These are phyloP conservation scores for Epithele typhae DNA, from an alignment of 768 basidiomycete genomes.

Conservation along the genomic window DNA sequence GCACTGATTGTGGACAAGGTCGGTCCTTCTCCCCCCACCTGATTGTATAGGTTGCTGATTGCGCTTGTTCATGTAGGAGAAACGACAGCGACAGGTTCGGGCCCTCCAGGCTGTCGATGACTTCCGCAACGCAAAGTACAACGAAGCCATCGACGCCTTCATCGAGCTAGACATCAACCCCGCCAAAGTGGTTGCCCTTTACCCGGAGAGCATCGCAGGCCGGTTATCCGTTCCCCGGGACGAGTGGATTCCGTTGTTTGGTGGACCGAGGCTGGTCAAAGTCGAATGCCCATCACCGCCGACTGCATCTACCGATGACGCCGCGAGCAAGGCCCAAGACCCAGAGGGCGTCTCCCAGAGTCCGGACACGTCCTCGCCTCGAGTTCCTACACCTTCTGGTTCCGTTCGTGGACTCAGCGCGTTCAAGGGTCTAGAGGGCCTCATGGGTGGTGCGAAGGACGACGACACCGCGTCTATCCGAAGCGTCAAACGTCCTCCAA, in stretches of 20 bases:
- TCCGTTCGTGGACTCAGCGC: slow-evolving; percentile 44
- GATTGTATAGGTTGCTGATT: neutral
- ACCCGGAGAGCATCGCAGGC: slow-evolving; percentile 78
- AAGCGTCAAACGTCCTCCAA: slow-evolving; percentile 28
- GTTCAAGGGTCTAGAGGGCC: slow-evolving; percentile 52
- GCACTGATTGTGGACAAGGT: slow-evolving; percentile 63
- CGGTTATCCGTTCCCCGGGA: slow-evolving; percentile 65
- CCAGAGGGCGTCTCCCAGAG: slow-evolving; percentile 17
- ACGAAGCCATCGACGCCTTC: slow-evolving; percentile 81
- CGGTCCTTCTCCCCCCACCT: neutral
- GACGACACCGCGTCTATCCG: slow-evolving; percentile 56
- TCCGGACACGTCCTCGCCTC: slow-evolving; percentile 4
- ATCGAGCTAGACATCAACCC: slow-evolving; percentile 88
- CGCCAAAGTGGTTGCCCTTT: slow-evolving; percentile 88
- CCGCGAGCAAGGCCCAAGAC: slow-evolving; percentile 21
- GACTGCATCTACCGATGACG: slow-evolving; percentile 10
- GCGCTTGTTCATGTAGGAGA: too few relatives aligned
- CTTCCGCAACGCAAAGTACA: slow-evolving; percentile 66
- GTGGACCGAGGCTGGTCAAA: slow-evolving; percentile 49
- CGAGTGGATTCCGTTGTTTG: slow-evolving; percentile 79
- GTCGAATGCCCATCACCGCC: slow-evolving; percentile 21
- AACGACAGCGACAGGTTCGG: slow-evolving; percentile 44
- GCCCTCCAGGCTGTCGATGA: slow-evolving; percentile 76
- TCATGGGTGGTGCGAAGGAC: slow-evolving; percentile 51
- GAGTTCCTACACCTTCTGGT: slow-evolving; percentile 20